Evolutionary conservation across 305 asterid genomes (phyloP).

Genomic region (Fraxinus baroniana): DNA sequence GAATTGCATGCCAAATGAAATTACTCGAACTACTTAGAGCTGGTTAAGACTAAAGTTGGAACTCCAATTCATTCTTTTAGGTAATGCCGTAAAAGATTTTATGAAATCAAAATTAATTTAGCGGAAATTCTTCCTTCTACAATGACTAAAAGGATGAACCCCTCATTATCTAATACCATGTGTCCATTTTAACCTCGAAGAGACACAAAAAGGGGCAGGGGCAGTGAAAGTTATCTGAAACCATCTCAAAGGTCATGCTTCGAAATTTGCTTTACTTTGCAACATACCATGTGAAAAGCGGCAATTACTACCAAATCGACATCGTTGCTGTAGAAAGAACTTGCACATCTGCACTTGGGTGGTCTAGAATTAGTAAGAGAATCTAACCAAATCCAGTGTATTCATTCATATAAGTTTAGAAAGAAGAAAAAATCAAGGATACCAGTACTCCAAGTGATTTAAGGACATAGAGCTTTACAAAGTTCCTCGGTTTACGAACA

Average conservation of each 20-base stretch:
- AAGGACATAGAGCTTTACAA: constrained; percentile 11
- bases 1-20: background rate
- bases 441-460: constrained; percentile 19
- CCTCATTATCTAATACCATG: constrained; percentile 13
- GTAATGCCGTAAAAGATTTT: background rate
- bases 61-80: constrained; percentile 1
- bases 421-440: constrained; percentile 22
- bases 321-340: constrained; percentile 97
- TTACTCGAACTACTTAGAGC: constrained; percentile 10
- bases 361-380: constrained; percentile 71
- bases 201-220: constrained; percentile 17
- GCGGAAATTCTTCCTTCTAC: constrained; percentile 10
- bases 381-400: constrained; percentile 40
- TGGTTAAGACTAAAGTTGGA: constrained; percentile 13
- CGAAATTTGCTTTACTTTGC: constrained; percentile 28
- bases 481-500: constrained; percentile 16
- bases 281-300: constrained; percentile 99
- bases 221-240: constrained; percentile 5
- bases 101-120: background rate
- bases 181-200: constrained; percentile 10
- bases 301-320: constrained; percentile 99
- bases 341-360: constrained; percentile 99
- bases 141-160: constrained; percentile 3
- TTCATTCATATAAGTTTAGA: constrained; percentile 23
- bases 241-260: constrained; percentile 27